Evolutionary conservation across 768 basidiomycete genomes (phyloP).

Genomic region (Arthromyces matolae): DNA sequence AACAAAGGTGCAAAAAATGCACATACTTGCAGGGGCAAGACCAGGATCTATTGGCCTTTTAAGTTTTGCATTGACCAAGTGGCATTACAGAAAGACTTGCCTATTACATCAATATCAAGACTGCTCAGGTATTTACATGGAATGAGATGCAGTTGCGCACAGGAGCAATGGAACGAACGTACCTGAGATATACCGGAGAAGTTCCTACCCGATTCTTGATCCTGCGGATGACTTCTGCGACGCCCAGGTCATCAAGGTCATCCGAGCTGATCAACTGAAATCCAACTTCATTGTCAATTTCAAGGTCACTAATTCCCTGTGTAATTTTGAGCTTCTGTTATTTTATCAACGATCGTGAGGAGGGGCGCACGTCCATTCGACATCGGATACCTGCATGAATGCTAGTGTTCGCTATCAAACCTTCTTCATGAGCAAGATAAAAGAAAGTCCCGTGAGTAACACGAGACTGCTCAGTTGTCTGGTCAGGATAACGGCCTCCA

Average conservation of each 20-base stretch:
- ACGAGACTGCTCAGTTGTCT: conserved; percentile 56
- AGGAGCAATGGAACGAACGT: conserved; percentile 23
- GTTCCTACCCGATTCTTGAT: conserved; percentile 72
- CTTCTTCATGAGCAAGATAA: conserved; percentile 72
- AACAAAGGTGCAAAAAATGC: neutral
- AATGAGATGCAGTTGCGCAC: too few species aligned
- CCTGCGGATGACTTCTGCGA: conserved; percentile 61
- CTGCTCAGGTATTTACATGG: conserved; percentile 33
- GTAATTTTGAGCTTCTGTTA: conserved; percentile 22
- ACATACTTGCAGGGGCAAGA: conserved; percentile 73
- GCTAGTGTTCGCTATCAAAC: conserved; percentile 70
- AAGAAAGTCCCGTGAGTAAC: conserved; percentile 89
- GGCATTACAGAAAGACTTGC: conserved; percentile 26
- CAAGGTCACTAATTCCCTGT: conserved; percentile 59
- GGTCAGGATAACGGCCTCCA: conserved; percentile 45
- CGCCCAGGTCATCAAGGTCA: conserved; percentile 80
- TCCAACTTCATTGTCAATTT: conserved; percentile 67
- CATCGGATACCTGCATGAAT: conserved; percentile 87
- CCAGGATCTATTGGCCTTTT: conserved; percentile 51
- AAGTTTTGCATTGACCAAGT: neutral
- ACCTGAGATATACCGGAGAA: conserved; percentile 75
- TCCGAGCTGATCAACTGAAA: conserved; percentile 78
- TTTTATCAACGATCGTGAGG: conserved; percentile 12
- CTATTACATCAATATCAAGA: conserved; percentile 81
- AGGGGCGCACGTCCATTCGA: conserved; percentile 44